A percentile compares a stretch with the other conserved stretches of the same genome.
phyloP scores from a whole-genome alignment of 169 alveolate species.

The Perkinsus chesapeaki region DNA sequence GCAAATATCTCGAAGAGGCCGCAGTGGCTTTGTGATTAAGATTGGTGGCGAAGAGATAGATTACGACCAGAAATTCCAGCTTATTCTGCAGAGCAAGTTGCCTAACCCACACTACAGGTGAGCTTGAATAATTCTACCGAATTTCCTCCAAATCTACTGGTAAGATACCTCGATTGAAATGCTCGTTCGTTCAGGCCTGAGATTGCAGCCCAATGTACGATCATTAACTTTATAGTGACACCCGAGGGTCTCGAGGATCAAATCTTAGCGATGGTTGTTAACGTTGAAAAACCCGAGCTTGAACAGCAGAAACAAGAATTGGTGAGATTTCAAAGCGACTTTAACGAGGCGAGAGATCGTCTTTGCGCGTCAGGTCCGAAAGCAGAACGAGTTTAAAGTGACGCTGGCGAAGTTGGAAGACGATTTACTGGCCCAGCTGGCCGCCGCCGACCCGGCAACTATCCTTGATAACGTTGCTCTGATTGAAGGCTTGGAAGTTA shows the following conservation, averaged over 20 bases:
- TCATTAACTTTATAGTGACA: conserved; percentile 91
- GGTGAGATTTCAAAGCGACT: no score
- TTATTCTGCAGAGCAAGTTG: conserved; percentile 84
- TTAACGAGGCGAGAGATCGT: no score
- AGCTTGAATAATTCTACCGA: not conserved
- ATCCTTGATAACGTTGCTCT: conserved; percentile 82
- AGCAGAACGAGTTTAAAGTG: conserved; percentile 84
- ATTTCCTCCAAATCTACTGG: no score
- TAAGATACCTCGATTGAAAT: no score
- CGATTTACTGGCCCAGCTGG: conserved; percentile 76
- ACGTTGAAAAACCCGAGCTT: conserved; percentile 89
- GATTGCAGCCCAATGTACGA: conserved; percentile 90
- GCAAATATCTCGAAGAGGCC: not conserved
- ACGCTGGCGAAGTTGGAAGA: conserved; percentile 83
- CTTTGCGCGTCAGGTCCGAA: no score
- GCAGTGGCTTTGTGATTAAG: conserved; percentile 51
- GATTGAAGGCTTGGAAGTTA: conserved; percentile 80
- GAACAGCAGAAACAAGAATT: conserved; percentile 85
- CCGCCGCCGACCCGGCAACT: conserved; percentile 90
- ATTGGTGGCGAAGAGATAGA: conserved; percentile 82
- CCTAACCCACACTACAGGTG: conserved; percentile 84
- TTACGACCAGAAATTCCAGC: conserved; percentile 72
- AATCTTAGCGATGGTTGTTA: conserved; percentile 84
- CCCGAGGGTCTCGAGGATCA: conserved; percentile 92
- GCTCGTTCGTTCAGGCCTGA: conserved; percentile 95